Evolutionary conservation across 2,329 filamentous ascomycete genomes (phyloP), one percentile per base, ranked within the genome.

Genomic region (Penicillium sp.): DNA sequence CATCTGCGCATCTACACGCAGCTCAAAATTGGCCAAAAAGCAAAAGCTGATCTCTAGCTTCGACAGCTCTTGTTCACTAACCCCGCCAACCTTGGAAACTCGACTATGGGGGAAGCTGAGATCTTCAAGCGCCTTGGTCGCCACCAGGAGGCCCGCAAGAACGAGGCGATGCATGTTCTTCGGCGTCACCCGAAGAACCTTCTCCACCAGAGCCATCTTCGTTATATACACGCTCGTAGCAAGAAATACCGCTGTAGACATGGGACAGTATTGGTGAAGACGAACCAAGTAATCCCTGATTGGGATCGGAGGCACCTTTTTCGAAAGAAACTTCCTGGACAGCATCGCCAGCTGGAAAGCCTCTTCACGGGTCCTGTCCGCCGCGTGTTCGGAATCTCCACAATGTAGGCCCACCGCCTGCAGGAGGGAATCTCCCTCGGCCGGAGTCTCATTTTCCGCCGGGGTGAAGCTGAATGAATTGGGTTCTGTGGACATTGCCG

Each of bases 101-200:
- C 91, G 88, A 56, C 82, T 82, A 75, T 97, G 93, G 8, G 90
- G 85, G 75, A 95, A 96, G 64, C 88, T 89, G 51, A 93, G 82
- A 72, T 97, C 93, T 73, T 99, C 93, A n/a, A 97, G 78, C 0
- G 91, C 90, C 76, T 97, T 99, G 84, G 92, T 94, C 14, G 93
- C 92, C 3, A 97, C 89, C 33, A 92, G 81, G 51, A 97, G 80
- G 6, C 89, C 90, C 0, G 91, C 92, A 15, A 99, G 82, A 29
- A 96, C 81, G 7, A 97, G 78, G 2, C 94, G 86, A 72, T 99
- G 93, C 58, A 90, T 88, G 59, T 96, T 97, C 54, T 90, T 84
- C 54, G 83, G 82, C 2, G 92, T 96, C 7, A 96, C 88, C 1
- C 88, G 86, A 22, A 97, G 88, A 23, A 88, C 84, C 62, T 85